A percentile compares a stretch with the other conserved stretches of the same genome.
phyloP scores from a whole-genome alignment of 2,329 filamentous ascomycete species.

The Trichoderma afroharzianum region DNA sequence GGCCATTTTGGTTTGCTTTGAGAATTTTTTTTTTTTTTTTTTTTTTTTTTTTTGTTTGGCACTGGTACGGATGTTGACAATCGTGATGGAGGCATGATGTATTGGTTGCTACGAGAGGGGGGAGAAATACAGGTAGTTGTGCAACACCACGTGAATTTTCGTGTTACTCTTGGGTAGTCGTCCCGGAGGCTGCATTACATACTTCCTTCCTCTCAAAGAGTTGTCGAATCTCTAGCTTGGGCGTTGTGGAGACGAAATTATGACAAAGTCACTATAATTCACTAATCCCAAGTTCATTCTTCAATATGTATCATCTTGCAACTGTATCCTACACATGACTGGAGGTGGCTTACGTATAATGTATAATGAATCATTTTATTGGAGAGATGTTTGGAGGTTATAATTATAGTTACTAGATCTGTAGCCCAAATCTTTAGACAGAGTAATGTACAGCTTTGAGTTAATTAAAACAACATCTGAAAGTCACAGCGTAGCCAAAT shows the following conservation, averaged over 20 bases:
- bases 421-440: background rate
- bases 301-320: too few species aligned
- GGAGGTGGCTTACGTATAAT: background rate
- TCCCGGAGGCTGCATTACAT: background rate
- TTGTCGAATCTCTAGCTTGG: background rate
- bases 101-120: background rate
- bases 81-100: slow-evolving; percentile 22
- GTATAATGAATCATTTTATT: background rate
- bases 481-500: background rate
- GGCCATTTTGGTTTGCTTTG: background rate
- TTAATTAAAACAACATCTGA: background rate
- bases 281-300: background rate
- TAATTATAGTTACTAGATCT: background rate
- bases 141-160: background rate
- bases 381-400: background rate
- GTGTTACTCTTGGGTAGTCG: background rate
- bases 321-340: background rate
- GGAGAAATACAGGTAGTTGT: background rate
- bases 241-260: background rate
- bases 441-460: background rate
- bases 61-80: background rate
- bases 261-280: background rate
- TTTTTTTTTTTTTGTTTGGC: too few species aligned
- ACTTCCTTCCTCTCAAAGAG: background rate
- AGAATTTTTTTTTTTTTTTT: too few species aligned